A percentile compares a stretch with the other conserved stretches of the same genome.
phyloP scores from a whole-genome alignment of 305 asterid species.

The Withania somnifera region DNA sequence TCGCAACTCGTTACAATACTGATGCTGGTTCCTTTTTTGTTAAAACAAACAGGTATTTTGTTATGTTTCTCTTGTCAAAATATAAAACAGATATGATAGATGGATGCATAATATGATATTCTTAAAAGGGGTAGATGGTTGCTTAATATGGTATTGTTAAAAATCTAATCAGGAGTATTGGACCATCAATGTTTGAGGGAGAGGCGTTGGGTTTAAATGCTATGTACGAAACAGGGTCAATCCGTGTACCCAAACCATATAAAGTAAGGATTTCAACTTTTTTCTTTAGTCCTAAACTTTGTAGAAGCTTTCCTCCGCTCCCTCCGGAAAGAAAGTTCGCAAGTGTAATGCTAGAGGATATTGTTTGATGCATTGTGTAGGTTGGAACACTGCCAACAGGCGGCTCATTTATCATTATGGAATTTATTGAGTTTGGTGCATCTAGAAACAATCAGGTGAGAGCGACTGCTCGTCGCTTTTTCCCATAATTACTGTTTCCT shows the following conservation, averaged over 20 bases:
- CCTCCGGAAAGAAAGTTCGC: neutral
- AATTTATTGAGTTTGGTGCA: constrained; percentile 74
- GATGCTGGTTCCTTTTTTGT: constrained; percentile 86
- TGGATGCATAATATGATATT: neutral
- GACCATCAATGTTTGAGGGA: constrained; percentile 87
- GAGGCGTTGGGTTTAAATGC: constrained; percentile 89
- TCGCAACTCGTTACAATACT: constrained; percentile 68
- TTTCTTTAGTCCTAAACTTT: neutral
- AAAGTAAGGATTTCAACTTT: constrained; percentile 31
- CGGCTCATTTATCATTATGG: constrained; percentile 92
- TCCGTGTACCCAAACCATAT: constrained; percentile 83
- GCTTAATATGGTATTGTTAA: neutral
- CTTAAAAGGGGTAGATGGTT: neutral
- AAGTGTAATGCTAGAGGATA: neutral
- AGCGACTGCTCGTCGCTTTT: neutral
- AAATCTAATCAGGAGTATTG: constrained; percentile 51
- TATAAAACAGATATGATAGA: neutral
- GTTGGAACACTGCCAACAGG: constrained; percentile 83
- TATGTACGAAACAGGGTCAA: constrained; percentile 70
- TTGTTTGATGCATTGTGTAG: constrained; percentile 25
- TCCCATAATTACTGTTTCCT: neutral
- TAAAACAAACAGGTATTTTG: constrained; percentile 67
- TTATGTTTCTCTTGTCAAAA: neutral
- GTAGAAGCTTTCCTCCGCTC: neutral
- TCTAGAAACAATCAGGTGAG: constrained; percentile 73